Evolutionary conservation across 2,329 filamentous ascomycete genomes (phyloP).

Genomic region (Exophiala spinifera): DNA sequence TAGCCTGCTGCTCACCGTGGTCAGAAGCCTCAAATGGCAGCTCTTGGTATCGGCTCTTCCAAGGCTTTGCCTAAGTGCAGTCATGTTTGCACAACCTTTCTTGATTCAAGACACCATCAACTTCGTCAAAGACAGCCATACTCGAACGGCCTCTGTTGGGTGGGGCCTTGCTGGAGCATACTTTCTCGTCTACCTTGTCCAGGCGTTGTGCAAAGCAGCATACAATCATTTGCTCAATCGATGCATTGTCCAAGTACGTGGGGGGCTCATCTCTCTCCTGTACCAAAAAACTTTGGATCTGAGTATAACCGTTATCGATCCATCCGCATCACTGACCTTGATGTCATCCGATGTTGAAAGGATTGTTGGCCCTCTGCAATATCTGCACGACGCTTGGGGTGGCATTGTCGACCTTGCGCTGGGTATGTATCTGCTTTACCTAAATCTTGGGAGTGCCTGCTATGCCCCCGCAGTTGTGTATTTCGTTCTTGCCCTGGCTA

Average conservation of each 20-base stretch:
- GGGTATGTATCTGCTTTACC: slow-evolving; percentile 43
- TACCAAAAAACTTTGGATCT: slow-evolving; percentile 47
- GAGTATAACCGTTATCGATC: slow-evolving; percentile 33
- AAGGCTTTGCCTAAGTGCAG: slow-evolving; percentile 27
- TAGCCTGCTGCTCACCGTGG: slow-evolving; percentile 11
- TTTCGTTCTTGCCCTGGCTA: slow-evolving; percentile 14
- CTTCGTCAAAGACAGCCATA: slow-evolving; percentile 33
- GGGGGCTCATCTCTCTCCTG: slow-evolving; percentile 48
- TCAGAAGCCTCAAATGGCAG: slow-evolving; percentile 19
- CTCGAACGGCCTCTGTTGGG: slow-evolving; percentile 35
- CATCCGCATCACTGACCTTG: slow-evolving; percentile 42
- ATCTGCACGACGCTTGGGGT: slow-evolving; percentile 47
- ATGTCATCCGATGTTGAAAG: slow-evolving; percentile 47
- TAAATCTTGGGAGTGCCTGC: slow-evolving; percentile 44
- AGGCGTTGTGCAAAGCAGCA: slow-evolving; percentile 41
- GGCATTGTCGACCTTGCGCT: slow-evolving; percentile 45
- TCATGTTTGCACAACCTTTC: slow-evolving; percentile 34
- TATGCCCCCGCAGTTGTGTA: slow-evolving; percentile 44
- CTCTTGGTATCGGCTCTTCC: slow-evolving; percentile 23
- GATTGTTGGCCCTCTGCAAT: slow-evolving; percentile 41
- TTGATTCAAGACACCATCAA: slow-evolving; percentile 37
- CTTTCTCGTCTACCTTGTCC: slow-evolving; percentile 41
- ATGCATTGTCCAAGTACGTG: slow-evolving; percentile 43
- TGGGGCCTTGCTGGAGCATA: slow-evolving; percentile 46
- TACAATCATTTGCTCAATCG: slow-evolving; percentile 45